phyloP scores from a whole-genome alignment of 441 rosid species.

The Hypseocharis bilobata region DNA sequence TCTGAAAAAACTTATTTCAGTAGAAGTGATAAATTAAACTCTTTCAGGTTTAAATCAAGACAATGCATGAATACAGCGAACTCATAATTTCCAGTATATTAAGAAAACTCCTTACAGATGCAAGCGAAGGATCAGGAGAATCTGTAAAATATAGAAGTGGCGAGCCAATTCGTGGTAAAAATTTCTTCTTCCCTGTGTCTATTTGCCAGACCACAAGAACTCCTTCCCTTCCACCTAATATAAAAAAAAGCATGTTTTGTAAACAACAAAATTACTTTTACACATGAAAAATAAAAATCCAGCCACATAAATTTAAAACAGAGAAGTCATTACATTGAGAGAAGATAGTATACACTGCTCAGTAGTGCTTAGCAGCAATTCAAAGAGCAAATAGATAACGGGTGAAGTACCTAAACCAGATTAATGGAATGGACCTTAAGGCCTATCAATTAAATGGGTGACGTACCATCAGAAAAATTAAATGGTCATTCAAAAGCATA shows the following conservation, averaged over 20 bases:
- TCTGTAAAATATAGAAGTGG: conserved; percentile 61
- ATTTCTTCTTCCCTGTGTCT: conserved; percentile 92
- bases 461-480: too few species aligned
- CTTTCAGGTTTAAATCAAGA: conserved; percentile 2
- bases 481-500: background rate
- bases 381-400: background rate
- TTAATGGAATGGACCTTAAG: background rate
- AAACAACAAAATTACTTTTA: background rate
- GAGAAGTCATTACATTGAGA: background rate
- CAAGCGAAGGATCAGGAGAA: conserved; percentile 75
- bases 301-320: background rate
- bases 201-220: conserved; percentile 97
- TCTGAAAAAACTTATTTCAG: conserved; percentile 40
- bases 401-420: background rate
- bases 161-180: conserved; percentile 84
- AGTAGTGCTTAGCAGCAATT: background rate
- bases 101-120: conserved; percentile 53
- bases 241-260: background rate
- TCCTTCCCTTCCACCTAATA: conserved; percentile 93
- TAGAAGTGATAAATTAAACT: conserved; percentile 9
- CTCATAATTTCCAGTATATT: background rate
- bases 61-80: conserved; percentile 11
- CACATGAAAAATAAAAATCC: background rate
- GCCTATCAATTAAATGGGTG: background rate
- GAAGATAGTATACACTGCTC: background rate